Base-by-base conservation (phyloP, 1,284 basidiomycete genomes). In the Pholiota adiposa region DNA sequence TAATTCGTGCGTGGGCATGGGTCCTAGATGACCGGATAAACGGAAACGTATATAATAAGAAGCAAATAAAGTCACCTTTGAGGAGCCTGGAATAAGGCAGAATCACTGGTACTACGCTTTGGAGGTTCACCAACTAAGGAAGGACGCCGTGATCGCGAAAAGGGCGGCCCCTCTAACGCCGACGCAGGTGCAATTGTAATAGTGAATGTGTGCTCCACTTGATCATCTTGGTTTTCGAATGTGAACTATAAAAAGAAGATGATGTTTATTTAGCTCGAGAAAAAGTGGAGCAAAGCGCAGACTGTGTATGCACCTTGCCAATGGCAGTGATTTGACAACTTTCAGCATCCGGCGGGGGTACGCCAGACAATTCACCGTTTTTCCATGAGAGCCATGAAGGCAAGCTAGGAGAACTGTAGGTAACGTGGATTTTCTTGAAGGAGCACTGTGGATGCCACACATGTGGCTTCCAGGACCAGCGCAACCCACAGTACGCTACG, bases 381-480 rank as follows among this genome's bases (percentile, higher is more conserved):
- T 93, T 90, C 95, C 96, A 98, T 9, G 82, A 80, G 25, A 98
- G 77, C 96, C 96, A 98, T 1, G 84, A 69, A 0, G 96, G 96
- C 16, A 97, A 81, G 50, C 78, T 81, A 11, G 94, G 93, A 0
- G 93, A 95, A 64, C 79, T 86, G 70, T 92, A 98, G 25, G 83
- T 79, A 31, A 97, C 92, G 58, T 89, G 86, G 67, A 96, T 78
- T 69, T 89, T 93, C 55, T 88, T 78, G 61, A 92, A 88, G 8
- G 91, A 88, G 29, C 89, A 89, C 75, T 98, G 97, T 7, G 97
- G 97, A 77, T 99, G 96, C 96, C 96, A 98, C 51, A 99, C 90
- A 62, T 93, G 90, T 40, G 97, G 94, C 53, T 90, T 85, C 94
- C 96, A 99, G 36, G 86, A 83, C 94, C 95, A 98, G 53, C 83